Evolutionary conservation across 495 filamentous ascomycete species (phyloP).

Genomic region (Aspergillus leporis): DNA sequence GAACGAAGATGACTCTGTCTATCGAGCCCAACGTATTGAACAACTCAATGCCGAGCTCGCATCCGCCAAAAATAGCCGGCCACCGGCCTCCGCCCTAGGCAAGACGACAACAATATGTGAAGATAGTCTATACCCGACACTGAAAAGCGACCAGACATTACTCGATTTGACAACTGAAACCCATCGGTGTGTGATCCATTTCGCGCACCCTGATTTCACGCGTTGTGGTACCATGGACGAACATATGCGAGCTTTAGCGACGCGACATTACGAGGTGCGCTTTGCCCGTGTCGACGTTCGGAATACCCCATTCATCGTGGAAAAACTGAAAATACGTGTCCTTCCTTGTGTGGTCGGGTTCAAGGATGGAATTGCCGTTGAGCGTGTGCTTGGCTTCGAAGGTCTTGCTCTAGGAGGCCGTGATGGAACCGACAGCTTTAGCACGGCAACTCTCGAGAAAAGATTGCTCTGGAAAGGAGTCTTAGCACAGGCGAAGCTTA

Average conservation of each 20-base stretch:
- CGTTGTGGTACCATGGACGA: slow-evolving; percentile 71
- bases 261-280: slow-evolving; percentile 65
- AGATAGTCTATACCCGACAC: slow-evolving; percentile 55
- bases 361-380: slow-evolving; percentile 64
- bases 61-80: slow-evolving; percentile 40
- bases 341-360: slow-evolving; percentile 77
- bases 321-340: slow-evolving; percentile 67
- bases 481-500: slow-evolving; percentile 54
- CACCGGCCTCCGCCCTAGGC: slow-evolving; percentile 22
- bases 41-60: slow-evolving; percentile 67
- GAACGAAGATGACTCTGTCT: slow-evolving; percentile 59
- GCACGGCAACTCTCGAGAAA: slow-evolving; percentile 62
- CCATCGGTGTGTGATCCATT: slow-evolving; percentile 69
- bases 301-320: slow-evolving; percentile 71
- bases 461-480: slow-evolving; percentile 61
- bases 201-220: slow-evolving; percentile 72
- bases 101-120: slow-evolving; percentile 26
- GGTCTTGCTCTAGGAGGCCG: slow-evolving; percentile 59
- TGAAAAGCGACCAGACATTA: slow-evolving; percentile 63
- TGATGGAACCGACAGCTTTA: slow-evolving; percentile 60
- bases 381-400: slow-evolving; percentile 75
- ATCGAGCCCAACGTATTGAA: slow-evolving; percentile 69
- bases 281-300: slow-evolving; percentile 71
- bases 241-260: slow-evolving; percentile 61
- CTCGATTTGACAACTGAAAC: slow-evolving; percentile 69